phyloP scores from a whole-genome alignment of 2,329 filamentous ascomycete genomes.

The Helminthosporium solani region DNA sequence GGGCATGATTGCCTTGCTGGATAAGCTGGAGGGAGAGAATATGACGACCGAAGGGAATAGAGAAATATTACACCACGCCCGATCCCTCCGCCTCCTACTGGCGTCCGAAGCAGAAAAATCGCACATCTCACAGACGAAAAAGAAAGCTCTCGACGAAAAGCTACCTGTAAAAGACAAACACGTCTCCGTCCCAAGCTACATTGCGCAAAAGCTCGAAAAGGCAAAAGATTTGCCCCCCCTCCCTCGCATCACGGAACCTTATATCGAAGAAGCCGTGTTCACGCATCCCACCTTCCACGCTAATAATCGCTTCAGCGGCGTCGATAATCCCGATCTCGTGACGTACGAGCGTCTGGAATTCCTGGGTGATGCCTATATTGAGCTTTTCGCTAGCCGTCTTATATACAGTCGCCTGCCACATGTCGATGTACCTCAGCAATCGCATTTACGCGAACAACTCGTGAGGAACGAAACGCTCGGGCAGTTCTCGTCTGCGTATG shows the following conservation, averaged over 20 bases:
- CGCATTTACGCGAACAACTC: constrained; percentile 74
- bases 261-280: constrained; percentile 64
- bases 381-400: constrained; percentile 71
- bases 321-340: constrained; percentile 21
- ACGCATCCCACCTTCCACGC: constrained; percentile 54
- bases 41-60: constrained; percentile 23
- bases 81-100: constrained; percentile 29
- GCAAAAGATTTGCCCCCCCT: constrained; percentile 56
- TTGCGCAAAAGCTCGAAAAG: constrained; percentile 23
- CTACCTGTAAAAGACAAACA: constrained; percentile 22
- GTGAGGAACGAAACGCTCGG: constrained; percentile 79
- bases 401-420: constrained; percentile 71
- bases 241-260: constrained; percentile 60
- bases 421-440: constrained; percentile 66
- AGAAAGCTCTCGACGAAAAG: constrained; percentile 43
- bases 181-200: constrained; percentile 28
- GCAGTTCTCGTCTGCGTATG: constrained; percentile 68
- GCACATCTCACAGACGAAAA: constrained; percentile 52
- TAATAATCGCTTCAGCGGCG: constrained; percentile 4
- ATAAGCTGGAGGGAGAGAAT: constrained; percentile 33
- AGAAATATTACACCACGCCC: constrained; percentile 31
- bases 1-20: constrained; percentile 32
- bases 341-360: constrained; percentile 85
- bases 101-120: constrained; percentile 14
- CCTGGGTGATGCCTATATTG: constrained; percentile 83